phyloP scores from a whole-genome alignment of 345 rosid species.

The Mercurialis annua region DNA sequence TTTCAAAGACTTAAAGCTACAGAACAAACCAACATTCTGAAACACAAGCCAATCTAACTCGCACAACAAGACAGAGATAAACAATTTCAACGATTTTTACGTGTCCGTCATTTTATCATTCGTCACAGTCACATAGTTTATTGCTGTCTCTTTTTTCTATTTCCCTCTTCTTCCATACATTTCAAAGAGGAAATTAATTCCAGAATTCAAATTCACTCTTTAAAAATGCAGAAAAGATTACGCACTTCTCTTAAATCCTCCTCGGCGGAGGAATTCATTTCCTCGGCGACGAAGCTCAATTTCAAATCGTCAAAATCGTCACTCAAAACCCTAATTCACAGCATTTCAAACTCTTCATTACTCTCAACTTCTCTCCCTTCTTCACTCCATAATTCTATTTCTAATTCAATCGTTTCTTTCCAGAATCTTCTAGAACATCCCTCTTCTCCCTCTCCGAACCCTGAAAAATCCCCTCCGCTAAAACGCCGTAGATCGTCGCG shows the following conservation, averaged over 20 bases:
- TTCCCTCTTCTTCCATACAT: background rate
- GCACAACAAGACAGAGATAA: background rate
- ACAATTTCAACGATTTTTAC: background rate
- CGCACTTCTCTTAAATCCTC: slow-evolving; percentile 65
- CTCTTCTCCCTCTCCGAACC: slow-evolving; percentile 10
- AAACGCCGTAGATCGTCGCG: slow-evolving; percentile 48
- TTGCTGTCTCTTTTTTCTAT: background rate
- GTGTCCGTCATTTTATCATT: background rate
- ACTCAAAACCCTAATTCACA: slow-evolving; percentile 55
- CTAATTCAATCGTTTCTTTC: slow-evolving; percentile 38
- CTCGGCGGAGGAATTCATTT: slow-evolving; percentile 68
- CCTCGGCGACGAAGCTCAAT: slow-evolving; percentile 39
- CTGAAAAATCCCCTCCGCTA: slow-evolving; percentile 45
- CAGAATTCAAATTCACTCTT: background rate
- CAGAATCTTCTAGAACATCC: slow-evolving; percentile 20
- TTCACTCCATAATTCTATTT: slow-evolving; percentile 48
- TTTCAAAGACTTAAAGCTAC: background rate
- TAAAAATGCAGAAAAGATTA: slow-evolving; percentile 67
- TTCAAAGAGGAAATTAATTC: background rate
- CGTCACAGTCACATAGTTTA: background rate
- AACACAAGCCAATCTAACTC: background rate
- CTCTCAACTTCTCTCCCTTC: slow-evolving; percentile 51
- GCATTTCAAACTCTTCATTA: slow-evolving; percentile 48
- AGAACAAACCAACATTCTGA: background rate
- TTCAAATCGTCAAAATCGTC: slow-evolving; percentile 64